A percentile compares a stretch with the other conserved stretches of the same genome.
Evolutionary conservation across 352 stramenopile species (phyloP).

Genomic region (Globisporangium iwayamae): DNA sequence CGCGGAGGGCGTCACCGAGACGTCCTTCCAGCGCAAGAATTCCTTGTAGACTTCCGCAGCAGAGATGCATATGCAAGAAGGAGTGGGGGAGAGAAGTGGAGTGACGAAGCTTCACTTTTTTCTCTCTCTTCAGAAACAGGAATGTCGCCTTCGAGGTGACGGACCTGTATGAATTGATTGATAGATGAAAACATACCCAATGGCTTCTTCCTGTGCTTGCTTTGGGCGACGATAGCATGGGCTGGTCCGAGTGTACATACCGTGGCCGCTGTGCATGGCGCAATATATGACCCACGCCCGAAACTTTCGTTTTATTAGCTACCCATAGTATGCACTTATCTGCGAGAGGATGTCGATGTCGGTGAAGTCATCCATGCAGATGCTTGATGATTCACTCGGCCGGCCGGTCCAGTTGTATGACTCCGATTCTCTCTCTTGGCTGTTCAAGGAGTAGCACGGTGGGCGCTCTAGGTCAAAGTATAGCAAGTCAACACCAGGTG

Average conservation of each 20-base stretch:
- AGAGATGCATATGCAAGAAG: conserved; percentile 17
- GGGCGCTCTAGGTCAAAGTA: neutral
- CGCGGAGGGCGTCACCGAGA: conserved; percentile 24
- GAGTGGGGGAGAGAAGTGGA: neutral
- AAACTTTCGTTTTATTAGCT: neutral
- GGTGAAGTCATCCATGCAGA: conserved; percentile 55
- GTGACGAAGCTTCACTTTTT: neutral
- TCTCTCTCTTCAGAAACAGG: neutral
- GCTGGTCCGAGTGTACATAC: no score
- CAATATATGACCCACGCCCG: neutral
- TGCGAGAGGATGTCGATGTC: conserved; percentile 53
- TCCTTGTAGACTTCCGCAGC: conserved; percentile 37
- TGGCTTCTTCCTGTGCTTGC: neutral
- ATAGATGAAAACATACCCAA: neutral
- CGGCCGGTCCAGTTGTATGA: conserved; percentile 11
- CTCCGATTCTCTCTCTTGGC: conserved; percentile 4
- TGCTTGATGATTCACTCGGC: conserved; percentile 27
- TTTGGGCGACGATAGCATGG: no score
- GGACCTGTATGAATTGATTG: conserved; percentile 9
- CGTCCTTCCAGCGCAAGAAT: conserved; percentile 46
- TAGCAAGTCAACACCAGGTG: neutral
- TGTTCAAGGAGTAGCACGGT: neutral
- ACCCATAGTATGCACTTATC: conserved; percentile 32
- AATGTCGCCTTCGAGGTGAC: neutral
- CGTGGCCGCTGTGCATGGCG: no score